Conservation (phyloP, 768 basidiomycete species). For the Saitozyma sp. region DNA sequence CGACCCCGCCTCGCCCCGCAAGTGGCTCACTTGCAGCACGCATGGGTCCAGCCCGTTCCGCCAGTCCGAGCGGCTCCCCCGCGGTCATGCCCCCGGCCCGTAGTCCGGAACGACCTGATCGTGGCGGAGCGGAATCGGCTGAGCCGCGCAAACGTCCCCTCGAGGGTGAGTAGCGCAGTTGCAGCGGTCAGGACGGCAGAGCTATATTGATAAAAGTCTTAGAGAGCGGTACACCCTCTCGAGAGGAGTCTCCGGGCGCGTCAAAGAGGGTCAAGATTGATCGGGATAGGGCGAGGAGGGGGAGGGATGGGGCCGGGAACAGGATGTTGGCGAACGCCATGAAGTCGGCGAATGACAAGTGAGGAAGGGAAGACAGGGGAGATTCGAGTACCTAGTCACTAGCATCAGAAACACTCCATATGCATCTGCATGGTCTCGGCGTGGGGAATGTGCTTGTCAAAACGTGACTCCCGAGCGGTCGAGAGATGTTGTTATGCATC, state of each 20-base stretch:
- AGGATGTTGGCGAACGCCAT: slow-evolving; percentile 23
- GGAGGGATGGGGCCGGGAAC: slow-evolving; percentile 15
- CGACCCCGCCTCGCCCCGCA: not conserved
- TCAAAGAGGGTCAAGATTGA: slow-evolving; percentile 41
- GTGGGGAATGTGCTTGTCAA: too few relatives aligned
- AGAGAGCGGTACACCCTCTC: slow-evolving; percentile 18
- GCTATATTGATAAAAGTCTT: not conserved
- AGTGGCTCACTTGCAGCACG: slow-evolving; percentile 15
- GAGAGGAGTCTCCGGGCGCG: slow-evolving; percentile 38
- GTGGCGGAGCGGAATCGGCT: not conserved
- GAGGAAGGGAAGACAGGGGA: too few relatives aligned
- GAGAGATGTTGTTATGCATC: too few relatives aligned
- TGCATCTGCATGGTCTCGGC: too few relatives aligned
- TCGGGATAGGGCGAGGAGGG: slow-evolving; percentile 26
- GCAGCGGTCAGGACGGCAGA: not conserved
- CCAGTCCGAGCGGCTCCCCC: not conserved
- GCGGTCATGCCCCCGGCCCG: not conserved
- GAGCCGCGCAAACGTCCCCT: slow-evolving; percentile 34
- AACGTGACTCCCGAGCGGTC: too few relatives aligned
- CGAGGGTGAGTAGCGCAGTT: slow-evolving; percentile 27
- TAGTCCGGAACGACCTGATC: slow-evolving; percentile 1
- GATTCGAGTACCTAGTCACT: too few relatives aligned
- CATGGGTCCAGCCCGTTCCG: slow-evolving; percentile 20
- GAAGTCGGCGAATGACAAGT: slow-evolving; percentile 18
- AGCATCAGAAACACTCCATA: too few relatives aligned